Percentiles rank a stretch among this genome's conserved stretches.
These are phyloP conservation scores for Hypoxylon lenormandii DNA, from an alignment of 495 filamentous ascomycete genomes.

Conservation along the genomic window DNA sequence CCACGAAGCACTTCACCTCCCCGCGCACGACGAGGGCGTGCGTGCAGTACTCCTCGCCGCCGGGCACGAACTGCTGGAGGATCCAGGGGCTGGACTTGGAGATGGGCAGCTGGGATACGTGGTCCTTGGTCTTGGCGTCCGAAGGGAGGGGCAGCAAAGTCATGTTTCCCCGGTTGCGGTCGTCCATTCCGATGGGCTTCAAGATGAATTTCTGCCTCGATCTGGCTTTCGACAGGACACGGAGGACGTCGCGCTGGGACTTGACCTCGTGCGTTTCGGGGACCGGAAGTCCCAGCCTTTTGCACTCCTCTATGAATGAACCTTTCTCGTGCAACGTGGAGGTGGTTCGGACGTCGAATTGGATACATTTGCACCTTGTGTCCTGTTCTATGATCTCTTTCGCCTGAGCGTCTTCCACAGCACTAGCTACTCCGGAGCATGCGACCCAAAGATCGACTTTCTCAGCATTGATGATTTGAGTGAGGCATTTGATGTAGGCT, in stretches of 20 bases:
- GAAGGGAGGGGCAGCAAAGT: conserved; percentile 69
- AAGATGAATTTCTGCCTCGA: conserved; percentile 65
- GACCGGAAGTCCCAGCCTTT: conserved; percentile 64
- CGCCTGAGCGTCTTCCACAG: conserved; percentile 72
- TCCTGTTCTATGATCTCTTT: conserved; percentile 70
- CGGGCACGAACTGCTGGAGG: conserved; percentile 73
- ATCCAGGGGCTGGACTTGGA: conserved; percentile 70
- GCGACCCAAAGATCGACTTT: conserved; percentile 78
- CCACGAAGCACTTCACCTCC: conserved; percentile 69
- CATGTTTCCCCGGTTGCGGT: conserved; percentile 58
- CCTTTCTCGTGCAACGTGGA: conserved; percentile 68
- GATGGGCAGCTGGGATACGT: conserved; percentile 68
- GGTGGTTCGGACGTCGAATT: conserved; percentile 57
- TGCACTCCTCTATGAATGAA: conserved; percentile 68
- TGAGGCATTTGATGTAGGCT: conserved; percentile 59
- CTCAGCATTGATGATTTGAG: conserved; percentile 70
- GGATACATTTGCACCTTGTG: conserved; percentile 71
- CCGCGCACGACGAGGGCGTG: conserved; percentile 73
- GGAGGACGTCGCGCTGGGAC: conserved; percentile 64
- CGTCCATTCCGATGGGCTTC: conserved; percentile 67
- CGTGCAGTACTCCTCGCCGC: conserved; percentile 73
- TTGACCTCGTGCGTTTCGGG: conserved; percentile 71
- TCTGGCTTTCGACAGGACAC: conserved; percentile 62
- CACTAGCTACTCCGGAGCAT: conserved; percentile 71
- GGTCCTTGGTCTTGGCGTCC: conserved; percentile 63